Evolutionary conservation across 1,139 yeast genomes (phyloP), one percentile per base, ranked within the genome.

Genomic region (Hemisphaericaspora xylanilytica): DNA sequence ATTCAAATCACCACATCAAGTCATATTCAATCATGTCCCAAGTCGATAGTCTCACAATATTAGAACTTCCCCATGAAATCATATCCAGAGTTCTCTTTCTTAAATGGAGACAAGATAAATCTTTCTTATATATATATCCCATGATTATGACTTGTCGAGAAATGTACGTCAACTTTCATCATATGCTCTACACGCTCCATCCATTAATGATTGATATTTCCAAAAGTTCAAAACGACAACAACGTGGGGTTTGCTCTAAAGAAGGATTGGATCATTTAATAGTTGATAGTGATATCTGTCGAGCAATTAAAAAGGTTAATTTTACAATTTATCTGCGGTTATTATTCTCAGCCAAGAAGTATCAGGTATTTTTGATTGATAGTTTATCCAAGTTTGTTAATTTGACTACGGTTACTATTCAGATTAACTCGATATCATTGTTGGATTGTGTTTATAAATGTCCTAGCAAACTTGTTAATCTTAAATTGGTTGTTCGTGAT

Each of bases 1-100:
- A n/a, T n/a, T n/a, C n/a, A n/a, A n/a, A n/a, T n/a, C n/a, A n/a
- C n/a, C n/a, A n/a, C n/a, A n/a, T n/a, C n/a, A n/a, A n/a, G n/a
- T n/a, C n/a, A n/a, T n/a, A n/a, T n/a, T n/a, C n/a, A n/a, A n/a
- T n/a, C n/a, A n/a, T n/a, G n/a, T n/a, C n/a, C n/a, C n/a, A n/a
- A n/a, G n/a, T n/a, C n/a, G 26, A 22, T 9, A 22, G 11, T 4
- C 26, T 22, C 4, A 4, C 15, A 12, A 18, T 51, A 3, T 37
- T 47, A 9, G 35, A 42, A 4, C 41, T 56, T 11, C 58, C 59
- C 2, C 29, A 37, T 15, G 51, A 47, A 17, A 34, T 55, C 3
- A 43, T 51, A 18, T 40, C 43, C 10, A 37, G 52, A 33, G 45
- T 55, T 3, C 29, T 56, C 4, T 55, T 38, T 31, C 44, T 38